Conservation (phyloP, 352 stramenopile genomes). For the Poterioochromonas sp. region DNA sequence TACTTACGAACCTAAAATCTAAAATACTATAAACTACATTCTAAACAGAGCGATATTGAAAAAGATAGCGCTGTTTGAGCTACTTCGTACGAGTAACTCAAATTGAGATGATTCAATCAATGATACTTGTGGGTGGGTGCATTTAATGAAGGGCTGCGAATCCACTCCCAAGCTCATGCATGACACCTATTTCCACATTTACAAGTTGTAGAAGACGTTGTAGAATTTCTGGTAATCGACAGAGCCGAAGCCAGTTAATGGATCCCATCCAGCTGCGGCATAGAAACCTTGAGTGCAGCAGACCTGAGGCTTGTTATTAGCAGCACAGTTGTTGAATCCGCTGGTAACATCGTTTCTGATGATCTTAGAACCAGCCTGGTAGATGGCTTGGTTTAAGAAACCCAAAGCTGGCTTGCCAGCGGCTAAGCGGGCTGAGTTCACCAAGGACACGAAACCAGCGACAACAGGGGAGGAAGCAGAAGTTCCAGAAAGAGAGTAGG, state of each 20-base stretch:
- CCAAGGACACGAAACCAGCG: slow-evolving; percentile 68
- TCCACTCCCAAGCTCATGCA: too few relatives aligned
- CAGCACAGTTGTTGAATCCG: neutral
- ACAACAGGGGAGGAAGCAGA: slow-evolving; percentile 69
- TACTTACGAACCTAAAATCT: too few relatives aligned
- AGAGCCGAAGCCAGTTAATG: slow-evolving; percentile 45
- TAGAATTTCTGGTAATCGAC: slow-evolving; percentile 5
- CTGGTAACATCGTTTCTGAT: slow-evolving; percentile 44
- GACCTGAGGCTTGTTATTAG: neutral
- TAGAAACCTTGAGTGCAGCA: neutral
- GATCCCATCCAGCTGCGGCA: slow-evolving; percentile 43
- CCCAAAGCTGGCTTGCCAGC: slow-evolving; percentile 62
- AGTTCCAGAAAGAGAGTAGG: slow-evolving; percentile 50
- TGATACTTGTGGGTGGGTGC: too few relatives aligned
- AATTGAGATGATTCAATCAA: too few relatives aligned
- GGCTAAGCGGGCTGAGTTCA: slow-evolving; percentile 62
- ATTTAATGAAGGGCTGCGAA: too few relatives aligned
- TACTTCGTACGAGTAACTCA: too few relatives aligned
- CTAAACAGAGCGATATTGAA: too few relatives aligned
- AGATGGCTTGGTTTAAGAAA: slow-evolving; percentile 72
- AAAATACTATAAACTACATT: too few relatives aligned
- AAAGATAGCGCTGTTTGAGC: too few relatives aligned
- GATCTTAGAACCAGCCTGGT: slow-evolving; percentile 2
- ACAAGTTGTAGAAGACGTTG: neutral
- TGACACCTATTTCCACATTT: too few relatives aligned